Percentiles rank a stretch among this genome's conserved stretches.
Conservation (phyloP, 2,329 filamentous ascomycete species). For the Fusarium sp. region DNA sequence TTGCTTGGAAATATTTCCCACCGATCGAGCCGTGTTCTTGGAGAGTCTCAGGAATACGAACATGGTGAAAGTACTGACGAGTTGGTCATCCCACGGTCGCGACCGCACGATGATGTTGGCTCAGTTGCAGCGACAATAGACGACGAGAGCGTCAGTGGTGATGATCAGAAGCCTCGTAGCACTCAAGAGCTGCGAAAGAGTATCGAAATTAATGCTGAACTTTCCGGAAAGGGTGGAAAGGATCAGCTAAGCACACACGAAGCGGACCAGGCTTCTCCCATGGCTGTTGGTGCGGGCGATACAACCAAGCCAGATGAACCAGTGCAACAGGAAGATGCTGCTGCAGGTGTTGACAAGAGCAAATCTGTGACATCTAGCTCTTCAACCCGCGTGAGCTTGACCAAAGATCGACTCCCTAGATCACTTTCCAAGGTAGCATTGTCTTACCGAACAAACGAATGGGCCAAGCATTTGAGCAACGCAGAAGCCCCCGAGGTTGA, state of each 20-base stretch:
- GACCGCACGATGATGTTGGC: conserved; percentile 56
- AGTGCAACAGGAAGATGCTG: conserved; percentile 5
- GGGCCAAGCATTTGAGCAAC: conserved; percentile 87
- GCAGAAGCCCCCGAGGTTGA: conserved; percentile 80
- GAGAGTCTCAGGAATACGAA: conserved; percentile 34
- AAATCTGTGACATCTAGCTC: conserved; percentile 57
- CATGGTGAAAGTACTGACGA: conserved; percentile 60
- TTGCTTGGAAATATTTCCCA: conserved; percentile 60
- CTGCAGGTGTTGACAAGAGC: conserved; percentile 48
- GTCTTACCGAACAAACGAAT: conserved; percentile 92
- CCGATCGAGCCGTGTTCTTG: conserved; percentile 37
- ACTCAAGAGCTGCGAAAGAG: conserved; percentile 43
- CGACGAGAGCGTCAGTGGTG: conserved; percentile 59
- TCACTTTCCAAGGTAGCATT: conserved; percentile 80
- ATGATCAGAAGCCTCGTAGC: conserved; percentile 49
- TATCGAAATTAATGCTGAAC: conserved; percentile 57
- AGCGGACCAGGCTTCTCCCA: conserved; percentile 19
- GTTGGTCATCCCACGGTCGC: conserved; percentile 52
- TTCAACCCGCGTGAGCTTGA: conserved; percentile 62
- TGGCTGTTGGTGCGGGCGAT: conserved; percentile 13
- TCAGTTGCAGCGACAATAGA: conserved; percentile 71
- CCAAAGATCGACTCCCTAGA: conserved; percentile 73
- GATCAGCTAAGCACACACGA: conserved; percentile 19
- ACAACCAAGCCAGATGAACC: conserved; percentile 12
- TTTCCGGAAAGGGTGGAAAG: conserved; percentile 46